phyloP scores from a whole-genome alignment of 2,329 filamentous ascomycete genomes.

The Calonectria multiphialidica region DNA sequence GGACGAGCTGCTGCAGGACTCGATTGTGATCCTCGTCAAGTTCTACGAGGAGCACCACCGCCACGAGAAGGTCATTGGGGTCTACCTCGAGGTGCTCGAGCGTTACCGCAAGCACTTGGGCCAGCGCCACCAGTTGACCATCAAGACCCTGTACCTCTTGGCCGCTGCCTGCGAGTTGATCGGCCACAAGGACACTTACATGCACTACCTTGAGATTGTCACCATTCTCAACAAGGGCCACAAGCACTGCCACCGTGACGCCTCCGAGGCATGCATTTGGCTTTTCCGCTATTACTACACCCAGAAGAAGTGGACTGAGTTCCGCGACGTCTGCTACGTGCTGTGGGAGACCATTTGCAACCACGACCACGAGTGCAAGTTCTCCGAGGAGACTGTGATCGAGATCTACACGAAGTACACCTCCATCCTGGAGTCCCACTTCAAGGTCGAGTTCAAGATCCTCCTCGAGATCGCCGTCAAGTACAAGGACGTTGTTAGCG shows the following conservation, averaged over 20 bases:
- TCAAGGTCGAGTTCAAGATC: slow-evolving; percentile 55
- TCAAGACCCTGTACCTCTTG: slow-evolving; percentile 48
- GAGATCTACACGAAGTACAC: slow-evolving; percentile 60
- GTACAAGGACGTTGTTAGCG: slow-evolving; percentile 60
- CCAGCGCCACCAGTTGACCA: slow-evolving; percentile 48
- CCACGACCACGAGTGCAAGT: slow-evolving; percentile 48
- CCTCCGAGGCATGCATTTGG: slow-evolving; percentile 58
- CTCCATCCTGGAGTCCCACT: slow-evolving; percentile 58
- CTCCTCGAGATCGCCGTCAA: slow-evolving; percentile 59
- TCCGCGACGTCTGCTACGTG: slow-evolving; percentile 57
- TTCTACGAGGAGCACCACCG: slow-evolving; percentile 52
- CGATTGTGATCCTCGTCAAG: slow-evolving; percentile 44
- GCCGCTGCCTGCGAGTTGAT: slow-evolving; percentile 38
- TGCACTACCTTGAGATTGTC: slow-evolving; percentile 53
- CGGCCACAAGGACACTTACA: slow-evolving; percentile 48
- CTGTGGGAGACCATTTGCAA: slow-evolving; percentile 57
- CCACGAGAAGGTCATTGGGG: slow-evolving; percentile 52
- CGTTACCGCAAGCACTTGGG: slow-evolving; percentile 45
- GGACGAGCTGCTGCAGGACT: slow-evolving; percentile 44
- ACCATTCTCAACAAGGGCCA: slow-evolving; percentile 45
- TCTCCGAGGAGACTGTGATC: slow-evolving; percentile 55
- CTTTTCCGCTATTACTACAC: slow-evolving; percentile 59
- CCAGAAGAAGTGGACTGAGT: slow-evolving; percentile 57
- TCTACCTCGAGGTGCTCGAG: slow-evolving; percentile 49
- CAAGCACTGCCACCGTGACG: slow-evolving; percentile 53